Evolutionary conservation across 2,329 filamentous ascomycete species (phyloP).

Genomic region (Cladosporium sp.): DNA sequence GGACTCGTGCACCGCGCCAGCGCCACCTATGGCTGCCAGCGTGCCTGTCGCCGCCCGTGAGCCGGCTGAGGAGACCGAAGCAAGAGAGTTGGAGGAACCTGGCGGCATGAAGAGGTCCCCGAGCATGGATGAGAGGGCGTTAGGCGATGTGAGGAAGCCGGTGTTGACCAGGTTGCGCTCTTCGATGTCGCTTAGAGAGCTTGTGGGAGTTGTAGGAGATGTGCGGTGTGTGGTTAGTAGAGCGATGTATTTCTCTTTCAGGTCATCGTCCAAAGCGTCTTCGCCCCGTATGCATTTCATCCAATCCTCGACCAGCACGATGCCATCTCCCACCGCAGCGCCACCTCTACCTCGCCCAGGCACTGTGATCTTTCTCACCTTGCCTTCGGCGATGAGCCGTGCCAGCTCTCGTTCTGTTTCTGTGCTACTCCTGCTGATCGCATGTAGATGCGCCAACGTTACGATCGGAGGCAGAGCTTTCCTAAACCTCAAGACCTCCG

Average conservation of each 20-base stretch:
- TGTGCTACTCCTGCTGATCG: constrained; percentile 60
- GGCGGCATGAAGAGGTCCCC: constrained; percentile 42
- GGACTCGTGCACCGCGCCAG: constrained; percentile 59
- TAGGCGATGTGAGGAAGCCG: constrained; percentile 61
- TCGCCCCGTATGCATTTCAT: constrained; percentile 30
- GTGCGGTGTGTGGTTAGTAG: constrained; percentile 52
- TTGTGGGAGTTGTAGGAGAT: constrained; percentile 38
- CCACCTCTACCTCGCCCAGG: constrained; percentile 56
- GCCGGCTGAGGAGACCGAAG: constrained; percentile 56
- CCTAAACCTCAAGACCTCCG: constrained; percentile 61
- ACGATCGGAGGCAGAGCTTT: constrained; percentile 59
- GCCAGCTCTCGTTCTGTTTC: constrained; percentile 64
- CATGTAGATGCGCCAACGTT: constrained; percentile 62
- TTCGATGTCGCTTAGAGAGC: constrained; percentile 44
- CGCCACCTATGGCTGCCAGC: constrained; percentile 64
- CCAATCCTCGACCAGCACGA: constrained; percentile 58
- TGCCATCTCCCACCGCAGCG: constrained; percentile 58
- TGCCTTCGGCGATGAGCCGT: constrained; percentile 54
- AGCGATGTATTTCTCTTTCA: constrained; percentile 50
- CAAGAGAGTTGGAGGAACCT: constrained; percentile 31
- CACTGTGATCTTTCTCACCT: constrained; percentile 60
- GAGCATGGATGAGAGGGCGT: constrained; percentile 34
- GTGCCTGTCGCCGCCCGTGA: constrained; percentile 65
- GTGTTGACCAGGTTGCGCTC: constrained; percentile 57
- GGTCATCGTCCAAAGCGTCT: constrained; percentile 27